Conservation (phyloP, 108 stramenopile species). For the Conticribra guillardii region DNA sequence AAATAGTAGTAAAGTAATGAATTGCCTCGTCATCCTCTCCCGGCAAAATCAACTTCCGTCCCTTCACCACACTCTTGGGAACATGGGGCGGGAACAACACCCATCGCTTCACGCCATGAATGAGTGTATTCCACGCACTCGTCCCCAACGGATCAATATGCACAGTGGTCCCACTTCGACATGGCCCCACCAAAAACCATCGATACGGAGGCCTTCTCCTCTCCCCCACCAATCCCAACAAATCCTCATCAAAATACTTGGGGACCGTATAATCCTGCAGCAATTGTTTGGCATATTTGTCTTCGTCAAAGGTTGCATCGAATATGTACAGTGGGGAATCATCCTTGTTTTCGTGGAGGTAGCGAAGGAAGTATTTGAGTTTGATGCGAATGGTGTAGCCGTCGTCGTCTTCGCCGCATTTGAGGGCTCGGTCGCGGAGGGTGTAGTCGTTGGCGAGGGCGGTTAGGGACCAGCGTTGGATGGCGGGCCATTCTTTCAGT, state of each 20-base stretch:
- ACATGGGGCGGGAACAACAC: slow-evolving; percentile 95
- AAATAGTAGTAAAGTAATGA: slow-evolving; percentile 93
- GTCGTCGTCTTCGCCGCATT: slow-evolving; percentile 98
- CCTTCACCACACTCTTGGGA: slow-evolving; percentile 88
- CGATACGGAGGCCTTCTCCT: slow-evolving; percentile 96
- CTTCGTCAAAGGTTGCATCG: slow-evolving; percentile 92
- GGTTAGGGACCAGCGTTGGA: slow-evolving; percentile 63
- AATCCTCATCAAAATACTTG: slow-evolving; percentile 92
- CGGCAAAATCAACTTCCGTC: slow-evolving; percentile 60
- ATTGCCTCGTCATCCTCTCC: slow-evolving; percentile 98
- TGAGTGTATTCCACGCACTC: slow-evolving; percentile 97
- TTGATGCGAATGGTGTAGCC: slow-evolving; percentile 90
- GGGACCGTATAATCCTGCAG: slow-evolving; percentile 90
- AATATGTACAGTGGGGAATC: slow-evolving; percentile 99
- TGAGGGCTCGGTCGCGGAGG: slow-evolving; percentile 70
- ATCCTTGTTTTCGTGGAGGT: slow-evolving; percentile 81
- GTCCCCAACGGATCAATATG: slow-evolving; percentile 98
- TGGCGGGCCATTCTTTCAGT: slow-evolving; percentile 58
- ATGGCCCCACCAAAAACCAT: slow-evolving; percentile 95
- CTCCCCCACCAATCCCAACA: slow-evolving; percentile 93
- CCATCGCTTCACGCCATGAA: slow-evolving; percentile 96
- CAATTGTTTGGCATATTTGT: slow-evolving; percentile 64
- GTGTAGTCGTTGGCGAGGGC: slow-evolving; percentile 49
- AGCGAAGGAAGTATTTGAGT: slow-evolving; percentile 89
- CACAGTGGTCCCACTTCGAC: slow-evolving; percentile 90